Percentiles rank a stretch among this genome's conserved stretches.
These are phyloP conservation scores for Zizania palustris DNA, from an alignment of 202 grass and related monocot species.

Conservation along the genomic window DNA sequence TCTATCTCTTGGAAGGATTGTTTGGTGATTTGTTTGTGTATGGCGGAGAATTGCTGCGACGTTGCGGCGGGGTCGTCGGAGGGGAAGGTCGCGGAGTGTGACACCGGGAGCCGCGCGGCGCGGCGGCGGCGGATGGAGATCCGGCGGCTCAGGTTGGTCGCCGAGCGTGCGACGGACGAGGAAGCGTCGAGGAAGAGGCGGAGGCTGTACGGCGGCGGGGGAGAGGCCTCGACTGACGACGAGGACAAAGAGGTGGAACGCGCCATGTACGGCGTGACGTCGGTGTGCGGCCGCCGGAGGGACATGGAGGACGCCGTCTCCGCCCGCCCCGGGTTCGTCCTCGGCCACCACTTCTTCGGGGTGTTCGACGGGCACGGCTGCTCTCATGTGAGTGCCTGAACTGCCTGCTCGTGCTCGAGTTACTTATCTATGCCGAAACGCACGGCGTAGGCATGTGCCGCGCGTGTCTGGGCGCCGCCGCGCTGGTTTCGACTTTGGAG, in stretches of 20 bases:
- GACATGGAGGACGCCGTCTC: constrained; percentile 90
- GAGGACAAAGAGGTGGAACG: background rate
- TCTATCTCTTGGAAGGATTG: background rate
- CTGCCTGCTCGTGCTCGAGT: background rate
- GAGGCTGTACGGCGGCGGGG: constrained; percentile 26
- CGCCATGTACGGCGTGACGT: constrained; percentile 53
- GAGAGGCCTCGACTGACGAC: constrained; percentile 21
- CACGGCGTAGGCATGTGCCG: background rate
- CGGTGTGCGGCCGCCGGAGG: constrained; percentile 78
- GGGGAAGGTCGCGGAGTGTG: constrained; percentile 23
- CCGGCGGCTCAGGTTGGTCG: constrained; percentile 50
- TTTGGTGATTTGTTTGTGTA: background rate
- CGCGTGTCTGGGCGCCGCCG: too few relatives aligned
- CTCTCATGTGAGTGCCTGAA: constrained; percentile 62
- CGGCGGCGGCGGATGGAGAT: constrained; percentile 62
- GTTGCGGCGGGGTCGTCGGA: constrained; percentile 26
- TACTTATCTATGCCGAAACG: constrained; percentile 2
- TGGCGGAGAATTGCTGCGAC: constrained; percentile 59
- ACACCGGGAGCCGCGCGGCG: constrained; percentile 43
- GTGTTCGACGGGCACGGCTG: constrained; percentile 93
- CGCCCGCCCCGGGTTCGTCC: constrained; percentile 47
- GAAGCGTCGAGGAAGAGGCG: constrained; percentile 40
- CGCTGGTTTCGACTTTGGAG: background rate
- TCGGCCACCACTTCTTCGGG: constrained; percentile 75
- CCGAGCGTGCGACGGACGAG: constrained; percentile 25